These are phyloP conservation scores for Iberis pinnata DNA, from an alignment of 345 rosid species.

Conservation along the genomic window DNA sequence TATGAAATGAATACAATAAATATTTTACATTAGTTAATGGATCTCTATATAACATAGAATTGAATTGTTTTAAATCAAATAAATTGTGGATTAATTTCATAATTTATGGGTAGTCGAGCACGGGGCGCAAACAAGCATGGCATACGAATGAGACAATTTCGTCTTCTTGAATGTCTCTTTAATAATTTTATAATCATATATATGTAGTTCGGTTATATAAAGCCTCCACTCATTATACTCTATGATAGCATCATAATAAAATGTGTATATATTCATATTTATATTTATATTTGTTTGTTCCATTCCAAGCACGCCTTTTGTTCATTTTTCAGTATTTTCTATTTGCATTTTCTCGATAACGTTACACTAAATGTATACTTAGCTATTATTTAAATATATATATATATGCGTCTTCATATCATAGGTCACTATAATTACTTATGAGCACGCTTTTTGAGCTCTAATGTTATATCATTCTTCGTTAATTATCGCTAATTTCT, in stretches of 20 bases:
- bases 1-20: too few species aligned
- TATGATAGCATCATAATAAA: conserved; percentile 1
- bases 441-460: conserved; percentile 24
- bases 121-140: conserved; percentile 28
- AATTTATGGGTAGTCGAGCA: conserved; percentile 22
- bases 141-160: conserved; percentile 19
- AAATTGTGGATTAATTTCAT: too few species aligned
- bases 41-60: too few species aligned
- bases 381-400: too few species aligned
- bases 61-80: too few species aligned
- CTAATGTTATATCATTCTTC: neutral
- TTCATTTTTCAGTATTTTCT: neutral
- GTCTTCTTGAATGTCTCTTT: neutral
- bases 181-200: conserved; percentile 12
- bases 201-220: conserved; percentile 2
- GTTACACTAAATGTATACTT: neutral
- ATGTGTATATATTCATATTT: neutral
- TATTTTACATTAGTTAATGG: too few species aligned
- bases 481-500: conserved; percentile 12
- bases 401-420: too few species aligned
- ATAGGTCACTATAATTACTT: conserved; percentile 12
- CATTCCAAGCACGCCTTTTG: conserved; percentile 22
- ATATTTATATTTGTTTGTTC: conserved; percentile 4
- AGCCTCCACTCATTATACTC: conserved; percentile 11
- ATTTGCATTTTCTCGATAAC: conserved; percentile 11